Evolutionary conservation across 1,284 basidiomycete genomes (phyloP).

Genomic region (Sanghuangporus sanghuang): DNA sequence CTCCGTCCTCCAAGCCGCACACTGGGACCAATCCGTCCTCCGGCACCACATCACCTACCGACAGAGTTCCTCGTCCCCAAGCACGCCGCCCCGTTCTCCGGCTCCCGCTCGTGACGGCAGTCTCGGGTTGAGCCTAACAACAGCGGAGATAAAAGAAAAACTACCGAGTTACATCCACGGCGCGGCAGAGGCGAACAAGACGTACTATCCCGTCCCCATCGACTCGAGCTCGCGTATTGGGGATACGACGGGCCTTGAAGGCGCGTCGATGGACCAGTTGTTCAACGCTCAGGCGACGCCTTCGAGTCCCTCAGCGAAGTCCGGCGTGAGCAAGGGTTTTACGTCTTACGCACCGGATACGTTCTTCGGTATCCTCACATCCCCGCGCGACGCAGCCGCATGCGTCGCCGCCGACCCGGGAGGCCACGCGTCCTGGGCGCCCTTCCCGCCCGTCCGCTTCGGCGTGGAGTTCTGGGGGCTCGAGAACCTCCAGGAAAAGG

Average conservation of each 20-base stretch:
- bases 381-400: conserved; percentile 20
- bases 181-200: conserved; percentile 21
- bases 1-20: conserved; percentile 64
- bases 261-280: conserved; percentile 48
- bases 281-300: conserved; percentile 27
- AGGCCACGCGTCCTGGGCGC: conserved; percentile 48
- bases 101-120: conserved; percentile 48
- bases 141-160: conserved; percentile 39
- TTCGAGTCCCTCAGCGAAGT: neutral
- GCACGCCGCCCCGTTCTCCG: conserved; percentile 33
- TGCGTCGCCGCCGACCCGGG: conserved; percentile 38
- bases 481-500: conserved; percentile 71
- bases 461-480: conserved; percentile 90
- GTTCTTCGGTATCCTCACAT: conserved; percentile 59
- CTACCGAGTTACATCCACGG: neutral
- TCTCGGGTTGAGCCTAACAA: conserved; percentile 49
- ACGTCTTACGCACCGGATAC: conserved; percentile 29
- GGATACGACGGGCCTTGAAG: conserved; percentile 54
- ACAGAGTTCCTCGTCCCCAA: conserved; percentile 24
- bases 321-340: neutral
- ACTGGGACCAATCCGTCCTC: conserved; percentile 69
- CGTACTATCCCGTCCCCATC: conserved; percentile 59
- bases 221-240: conserved; percentile 82
- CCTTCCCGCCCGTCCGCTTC: conserved; percentile 75
- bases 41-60: conserved; percentile 50